Evolutionary conservation across 805 yeast genomes (phyloP).

Genomic region (Yamadazyma akitaensis): DNA sequence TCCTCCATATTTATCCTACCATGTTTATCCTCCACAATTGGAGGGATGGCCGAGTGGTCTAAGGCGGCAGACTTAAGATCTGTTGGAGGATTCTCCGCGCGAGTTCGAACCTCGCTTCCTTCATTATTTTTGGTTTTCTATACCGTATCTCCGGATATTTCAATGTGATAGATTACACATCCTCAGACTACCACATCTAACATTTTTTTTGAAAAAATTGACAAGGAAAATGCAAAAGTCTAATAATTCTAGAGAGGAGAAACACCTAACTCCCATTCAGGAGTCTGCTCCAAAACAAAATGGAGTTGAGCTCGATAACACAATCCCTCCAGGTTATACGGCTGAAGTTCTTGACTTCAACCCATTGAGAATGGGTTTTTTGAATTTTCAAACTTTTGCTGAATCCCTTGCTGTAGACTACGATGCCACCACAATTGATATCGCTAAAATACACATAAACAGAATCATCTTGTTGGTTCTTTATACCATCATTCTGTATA

Average conservation of each 20-base stretch:
- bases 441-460: constrained; percentile 18
- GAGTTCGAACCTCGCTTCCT: constrained; percentile 48
- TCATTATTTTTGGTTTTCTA: constrained; percentile 26
- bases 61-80: constrained; percentile 48
- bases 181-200: neutral
- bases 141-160: neutral
- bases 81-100: constrained; percentile 45
- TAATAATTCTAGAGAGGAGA: too few relatives aligned
- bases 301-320: neutral
- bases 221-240: too few relatives aligned
- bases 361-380: constrained; percentile 14
- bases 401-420: constrained; percentile 14
- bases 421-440: constrained; percentile 16
- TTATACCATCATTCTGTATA: neutral
- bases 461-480: constrained; percentile 13
- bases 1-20: neutral
- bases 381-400: constrained; percentile 8
- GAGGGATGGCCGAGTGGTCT: constrained; percentile 50
- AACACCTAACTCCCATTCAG: too few relatives aligned
- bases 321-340: neutral
- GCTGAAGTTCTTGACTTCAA: constrained; percentile 9
- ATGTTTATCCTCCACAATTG: constrained; percentile 10
- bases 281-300: neutral
- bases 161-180: neutral
- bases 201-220: neutral